Conservation (phyloP, 2,329 filamentous ascomycete genomes). For the Coleophoma cylindrospora region DNA sequence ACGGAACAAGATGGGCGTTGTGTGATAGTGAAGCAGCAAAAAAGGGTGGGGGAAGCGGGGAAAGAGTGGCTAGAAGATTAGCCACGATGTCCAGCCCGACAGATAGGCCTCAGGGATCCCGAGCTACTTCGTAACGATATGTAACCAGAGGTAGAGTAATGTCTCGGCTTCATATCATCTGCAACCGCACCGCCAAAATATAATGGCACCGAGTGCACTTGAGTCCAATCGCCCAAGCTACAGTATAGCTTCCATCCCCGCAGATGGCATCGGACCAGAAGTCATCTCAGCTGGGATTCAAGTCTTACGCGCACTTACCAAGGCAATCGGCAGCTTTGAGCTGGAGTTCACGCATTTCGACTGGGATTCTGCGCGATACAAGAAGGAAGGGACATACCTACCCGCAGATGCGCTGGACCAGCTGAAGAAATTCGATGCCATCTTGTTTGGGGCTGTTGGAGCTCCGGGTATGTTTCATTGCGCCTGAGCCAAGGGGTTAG, state of each 20-base stretch:
- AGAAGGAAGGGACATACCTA: conserved; percentile 50
- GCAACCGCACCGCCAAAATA: too few relatives aligned
- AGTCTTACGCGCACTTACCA: conserved; percentile 49
- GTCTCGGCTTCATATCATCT: too few relatives aligned
- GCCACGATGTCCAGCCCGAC: too few relatives aligned
- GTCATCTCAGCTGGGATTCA: conserved; percentile 52
- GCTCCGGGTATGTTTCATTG: conserved; percentile 44
- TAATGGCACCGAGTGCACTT: too few relatives aligned
- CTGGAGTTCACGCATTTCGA: conserved; percentile 53
- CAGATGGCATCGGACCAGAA: conserved; percentile 56
- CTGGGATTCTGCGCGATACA: conserved; percentile 53
- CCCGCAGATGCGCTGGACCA: conserved; percentile 48
- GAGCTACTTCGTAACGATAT: too few relatives aligned
- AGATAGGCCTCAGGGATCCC: too few relatives aligned
- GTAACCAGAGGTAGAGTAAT: too few relatives aligned
- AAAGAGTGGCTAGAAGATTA: too few relatives aligned
- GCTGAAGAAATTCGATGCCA: conserved; percentile 48
- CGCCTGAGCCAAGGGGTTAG: conserved; percentile 44
- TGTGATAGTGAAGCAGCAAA: too few relatives aligned
- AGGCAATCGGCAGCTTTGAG: conserved; percentile 48
- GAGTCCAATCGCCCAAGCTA: conserved; percentile 19
- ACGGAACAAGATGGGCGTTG: too few relatives aligned
- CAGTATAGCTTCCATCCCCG: conserved; percentile 51
- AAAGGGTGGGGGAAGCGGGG: too few relatives aligned
- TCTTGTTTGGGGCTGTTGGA: conserved; percentile 52